Conservation (phyloP, 768 basidiomycete genomes). For the Tylopilus sp. region DNA sequence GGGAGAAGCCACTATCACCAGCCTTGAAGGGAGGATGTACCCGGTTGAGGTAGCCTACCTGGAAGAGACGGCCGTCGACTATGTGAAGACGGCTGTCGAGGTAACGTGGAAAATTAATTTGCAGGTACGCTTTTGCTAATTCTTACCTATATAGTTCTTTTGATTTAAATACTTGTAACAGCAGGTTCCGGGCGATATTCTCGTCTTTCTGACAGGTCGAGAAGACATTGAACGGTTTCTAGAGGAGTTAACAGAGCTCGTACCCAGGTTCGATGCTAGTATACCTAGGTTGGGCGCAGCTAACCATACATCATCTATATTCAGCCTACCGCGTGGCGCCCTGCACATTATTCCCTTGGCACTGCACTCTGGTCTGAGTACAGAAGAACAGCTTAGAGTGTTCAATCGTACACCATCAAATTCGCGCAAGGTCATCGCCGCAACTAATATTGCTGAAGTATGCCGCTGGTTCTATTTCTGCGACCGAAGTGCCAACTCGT, state of each 20-base stretch:
- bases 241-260: conserved; percentile 73
- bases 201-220: conserved; percentile 91
- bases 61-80: conserved; percentile 72
- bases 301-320: neutral
- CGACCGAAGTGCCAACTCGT: neutral
- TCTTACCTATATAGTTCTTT: neutral
- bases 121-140: conserved; percentile 48
- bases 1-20: conserved; percentile 79
- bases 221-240: conserved; percentile 94
- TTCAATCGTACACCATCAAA: conserved; percentile 77
- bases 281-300: neutral
- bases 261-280: conserved; percentile 53
- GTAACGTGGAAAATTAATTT: conserved; percentile 78
- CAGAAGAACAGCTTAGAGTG: conserved; percentile 81
- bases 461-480: conserved; percentile 3
- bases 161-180: conserved; percentile 25
- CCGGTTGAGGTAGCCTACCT: conserved; percentile 94
- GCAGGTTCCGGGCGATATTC: conserved; percentile 84
- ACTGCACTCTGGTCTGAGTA: conserved; percentile 85
- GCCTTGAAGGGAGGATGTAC: conserved; percentile 90
- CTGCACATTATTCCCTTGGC: conserved; percentile 65
- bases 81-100: conserved; percentile 77
- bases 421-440: conserved; percentile 83
- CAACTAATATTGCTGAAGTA: conserved; percentile 96
- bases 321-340: conserved; percentile 52